phyloP scores from a whole-genome alignment of 306 rosid genomes.

The Sesbania bispinosa region DNA sequence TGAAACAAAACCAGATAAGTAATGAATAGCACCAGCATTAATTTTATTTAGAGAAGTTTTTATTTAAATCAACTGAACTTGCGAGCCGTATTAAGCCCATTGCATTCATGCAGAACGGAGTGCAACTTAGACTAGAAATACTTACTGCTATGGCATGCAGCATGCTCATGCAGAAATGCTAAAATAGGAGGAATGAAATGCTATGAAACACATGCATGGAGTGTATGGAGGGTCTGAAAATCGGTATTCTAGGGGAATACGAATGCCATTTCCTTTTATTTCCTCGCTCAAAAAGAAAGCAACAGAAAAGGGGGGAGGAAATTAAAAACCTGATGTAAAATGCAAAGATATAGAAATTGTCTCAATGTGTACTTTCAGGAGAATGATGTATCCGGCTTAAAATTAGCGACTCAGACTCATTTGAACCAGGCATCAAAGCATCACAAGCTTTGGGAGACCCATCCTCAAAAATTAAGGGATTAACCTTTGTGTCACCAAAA shows the following conservation, averaged over 20 bases:
- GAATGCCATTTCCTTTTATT: constrained; percentile 48
- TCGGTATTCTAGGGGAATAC: constrained; percentile 23
- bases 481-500: constrained; percentile 52
- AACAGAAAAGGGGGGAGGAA: constrained; percentile 34
- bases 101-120: not conserved
- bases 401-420: constrained; percentile 97
- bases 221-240: constrained; percentile 6
- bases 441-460: constrained; percentile 85
- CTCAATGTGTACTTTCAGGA: constrained; percentile 99
- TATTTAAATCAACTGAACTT: not conserved
- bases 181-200: constrained; percentile 11
- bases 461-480: constrained; percentile 55
- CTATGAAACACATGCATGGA: constrained; percentile 20
- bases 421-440: constrained; percentile 84
- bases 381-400: constrained; percentile 99
- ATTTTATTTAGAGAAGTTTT: not conserved
- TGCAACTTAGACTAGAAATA: not conserved
- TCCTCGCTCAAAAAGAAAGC: constrained; percentile 44
- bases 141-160: constrained; percentile 1
- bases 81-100: not conserved
- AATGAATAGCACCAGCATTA: not conserved
- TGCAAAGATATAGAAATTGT: constrained; percentile 80
- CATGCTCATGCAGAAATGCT: constrained; percentile 28
- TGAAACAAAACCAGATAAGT: not conserved
- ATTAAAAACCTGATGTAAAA: constrained; percentile 45